Base-by-base conservation (phyloP, 106 monocot species). In the Amphibolis antarctica region DNA sequence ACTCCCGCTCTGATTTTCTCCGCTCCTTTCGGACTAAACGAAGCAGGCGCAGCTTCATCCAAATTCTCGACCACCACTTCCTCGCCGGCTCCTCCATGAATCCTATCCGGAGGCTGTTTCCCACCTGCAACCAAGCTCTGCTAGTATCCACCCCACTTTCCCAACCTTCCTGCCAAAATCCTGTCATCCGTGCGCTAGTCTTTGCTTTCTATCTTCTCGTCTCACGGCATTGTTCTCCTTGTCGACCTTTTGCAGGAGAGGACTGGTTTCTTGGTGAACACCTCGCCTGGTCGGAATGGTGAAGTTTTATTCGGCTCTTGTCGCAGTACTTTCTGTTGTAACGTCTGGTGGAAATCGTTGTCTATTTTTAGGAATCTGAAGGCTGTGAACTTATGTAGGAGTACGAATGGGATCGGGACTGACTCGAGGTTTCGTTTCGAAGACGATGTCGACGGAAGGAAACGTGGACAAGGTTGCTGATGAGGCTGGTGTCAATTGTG, bases 61-160 rank as follows among this genome's bases (percentile, higher is more conserved):
- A n/a, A n/a, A n/a, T n/a, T n/a, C n/a, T n/a, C n/a, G n/a, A n/a
- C n/a, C n/a, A n/a, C n/a, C n/a, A n/a, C n/a, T n/a, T n/a, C n/a
- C n/a, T n/a, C n/a, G n/a, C n/a, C n/a, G n/a, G n/a, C n/a, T 36
- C 22, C 53, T 9, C 57, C 28, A 57, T 57, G 57, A 15, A 57
- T 28, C 26, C 57, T 3, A 57, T 57, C 57, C 57, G 57, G 57
- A 57, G 57, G 28, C 28, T 26, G 24, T 28, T 57, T 10, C 57
- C 25, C 13, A 28, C 53, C 24, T 53, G 53, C 53, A 24, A 24
- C n/a, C 53, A 53, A 53, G 23, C 22, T 53, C 23, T 53, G 19
- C 21, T 53, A 53, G 17, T 17, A 9, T n/a, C 19, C 26, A 57
- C 7, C 17, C 14, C 15, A 23, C 28, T 28, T 17, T 26, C n/a